A percentile compares a stretch with the other conserved stretches of the same genome.
Evolutionary conservation across 2,329 filamentous ascomycete species (phyloP).

Genomic region (Pezicula radicicola): DNA sequence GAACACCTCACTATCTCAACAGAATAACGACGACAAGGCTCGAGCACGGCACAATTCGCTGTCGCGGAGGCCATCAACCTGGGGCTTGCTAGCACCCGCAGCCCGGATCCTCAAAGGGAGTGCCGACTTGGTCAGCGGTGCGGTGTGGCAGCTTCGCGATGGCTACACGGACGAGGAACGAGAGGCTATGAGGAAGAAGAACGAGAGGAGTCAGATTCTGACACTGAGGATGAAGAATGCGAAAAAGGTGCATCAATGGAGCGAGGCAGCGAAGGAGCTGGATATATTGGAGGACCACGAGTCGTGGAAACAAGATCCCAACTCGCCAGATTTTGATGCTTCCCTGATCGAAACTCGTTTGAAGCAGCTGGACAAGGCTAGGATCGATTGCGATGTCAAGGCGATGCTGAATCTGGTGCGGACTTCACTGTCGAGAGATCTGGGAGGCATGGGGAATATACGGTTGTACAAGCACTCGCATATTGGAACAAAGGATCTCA

Average conservation of each 20-base stretch:
- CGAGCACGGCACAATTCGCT: conserved; percentile 7
- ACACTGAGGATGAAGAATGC: conserved; percentile 65
- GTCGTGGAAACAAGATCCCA: conserved; percentile 69
- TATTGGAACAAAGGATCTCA: conserved; percentile 80
- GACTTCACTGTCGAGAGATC: conserved; percentile 73
- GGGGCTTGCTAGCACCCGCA: conserved; percentile 21
- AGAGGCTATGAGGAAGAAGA: conserved; percentile 40
- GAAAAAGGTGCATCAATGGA: conserved; percentile 69
- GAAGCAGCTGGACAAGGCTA: conserved; percentile 70
- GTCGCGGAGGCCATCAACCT: conserved; percentile 5
- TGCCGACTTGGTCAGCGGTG: conserved; percentile 21
- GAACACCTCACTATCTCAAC: conserved; percentile 11
- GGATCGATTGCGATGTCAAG: conserved; percentile 66
- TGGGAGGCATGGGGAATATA: conserved; percentile 83
- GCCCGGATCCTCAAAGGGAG: conserved; percentile 20
- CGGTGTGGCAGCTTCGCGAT: conserved; percentile 22
- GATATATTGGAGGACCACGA: conserved; percentile 79
- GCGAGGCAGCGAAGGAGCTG: conserved; percentile 69
- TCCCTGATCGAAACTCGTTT: conserved; percentile 67
- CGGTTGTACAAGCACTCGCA: conserved; percentile 81
- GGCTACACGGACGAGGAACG: conserved; percentile 40
- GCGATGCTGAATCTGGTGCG: conserved; percentile 79
- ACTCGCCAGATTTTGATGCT: conserved; percentile 53
- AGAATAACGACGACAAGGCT: conserved; percentile 5
- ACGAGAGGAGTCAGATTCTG: conserved; percentile 61